A percentile compares a stretch with the other conserved stretches of the same genome.
These are phyloP conservation scores for Geranomyces michiganensis DNA, from an alignment of 192 early-diverging fungal species.

Conservation along the genomic window DNA sequence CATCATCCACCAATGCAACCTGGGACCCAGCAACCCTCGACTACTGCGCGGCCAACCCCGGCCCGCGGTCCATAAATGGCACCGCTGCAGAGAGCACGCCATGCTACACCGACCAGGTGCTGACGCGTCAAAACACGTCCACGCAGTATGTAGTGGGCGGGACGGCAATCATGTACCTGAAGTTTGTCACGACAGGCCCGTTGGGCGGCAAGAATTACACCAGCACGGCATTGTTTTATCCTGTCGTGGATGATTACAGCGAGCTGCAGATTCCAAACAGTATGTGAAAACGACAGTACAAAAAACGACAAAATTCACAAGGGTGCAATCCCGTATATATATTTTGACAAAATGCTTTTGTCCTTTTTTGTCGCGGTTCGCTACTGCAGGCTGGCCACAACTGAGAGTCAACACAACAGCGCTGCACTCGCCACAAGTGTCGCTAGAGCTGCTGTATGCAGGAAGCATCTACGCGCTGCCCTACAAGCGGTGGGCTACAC, in stretches of 20 bases:
- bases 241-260: slow-evolving; percentile 49
- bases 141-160: background rate
- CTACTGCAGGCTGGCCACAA: background rate
- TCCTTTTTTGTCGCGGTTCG: background rate
- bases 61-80: background rate
- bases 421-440: slow-evolving; percentile 6
- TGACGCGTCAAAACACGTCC: background rate
- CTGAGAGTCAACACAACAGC: background rate
- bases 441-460: slow-evolving; percentile 35
- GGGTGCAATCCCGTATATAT: too few relatives aligned
- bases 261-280: slow-evolving; percentile 43
- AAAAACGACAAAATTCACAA: too few relatives aligned
- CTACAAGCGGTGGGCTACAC: slow-evolving; percentile 24
- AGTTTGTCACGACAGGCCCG: slow-evolving; percentile 1
- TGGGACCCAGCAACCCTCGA: slow-evolving; percentile 15
- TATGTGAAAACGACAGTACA: slow-evolving; percentile 8
- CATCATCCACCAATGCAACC: slow-evolving; percentile 9
- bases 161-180: slow-evolving; percentile 25
- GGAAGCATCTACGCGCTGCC: slow-evolving; percentile 28
- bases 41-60: slow-evolving; percentile 25
- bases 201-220: background rate
- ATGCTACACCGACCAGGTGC: slow-evolving; percentile 9
- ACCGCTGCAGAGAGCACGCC: background rate
- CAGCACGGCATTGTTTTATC: slow-evolving; percentile 47
- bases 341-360: too few relatives aligned